These are phyloP conservation scores for Phytophthora cryptogea DNA, from an alignment of 352 stramenopile species.

Conservation along the genomic window DNA sequence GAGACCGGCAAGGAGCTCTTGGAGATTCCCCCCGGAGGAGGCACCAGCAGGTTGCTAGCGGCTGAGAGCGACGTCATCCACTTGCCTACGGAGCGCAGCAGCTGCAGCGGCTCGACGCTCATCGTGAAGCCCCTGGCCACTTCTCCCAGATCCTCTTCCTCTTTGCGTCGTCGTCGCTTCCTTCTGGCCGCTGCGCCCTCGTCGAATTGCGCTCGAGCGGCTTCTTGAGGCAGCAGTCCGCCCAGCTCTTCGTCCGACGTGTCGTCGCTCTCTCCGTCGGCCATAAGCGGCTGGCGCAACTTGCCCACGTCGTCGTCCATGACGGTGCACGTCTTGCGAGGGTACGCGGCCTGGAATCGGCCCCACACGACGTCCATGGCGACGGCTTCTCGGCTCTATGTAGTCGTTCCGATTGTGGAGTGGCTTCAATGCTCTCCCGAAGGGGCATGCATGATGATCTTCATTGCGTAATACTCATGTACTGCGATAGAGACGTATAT, in stretches of 20 bases:
- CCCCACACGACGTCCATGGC: slow-evolving; percentile 34
- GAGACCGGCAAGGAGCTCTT: slow-evolving; percentile 23
- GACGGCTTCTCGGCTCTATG: slow-evolving; percentile 2
- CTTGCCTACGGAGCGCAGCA: slow-evolving; percentile 30
- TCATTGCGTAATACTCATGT: neutral
- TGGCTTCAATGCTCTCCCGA: slow-evolving; percentile 17
- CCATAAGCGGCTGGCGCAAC: slow-evolving; percentile 43
- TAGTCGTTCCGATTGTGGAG: slow-evolving; percentile 14
- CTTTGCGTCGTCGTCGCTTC: slow-evolving; percentile 43
- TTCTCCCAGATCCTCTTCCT: slow-evolving; percentile 48
- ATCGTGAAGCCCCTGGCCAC: slow-evolving; percentile 22
- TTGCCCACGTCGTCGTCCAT: slow-evolving; percentile 43
- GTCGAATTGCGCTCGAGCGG: slow-evolving; percentile 22
- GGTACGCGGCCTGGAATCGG: slow-evolving; percentile 28
- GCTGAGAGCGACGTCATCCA: slow-evolving; percentile 42
- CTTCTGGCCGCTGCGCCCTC: slow-evolving; percentile 26
- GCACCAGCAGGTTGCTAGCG: slow-evolving; percentile 14
- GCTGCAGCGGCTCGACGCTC: slow-evolving; percentile 34
- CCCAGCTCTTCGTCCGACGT: slow-evolving; percentile 27
- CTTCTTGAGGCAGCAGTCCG: slow-evolving; percentile 19
- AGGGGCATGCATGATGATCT: slow-evolving; percentile 4
- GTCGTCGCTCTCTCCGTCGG: slow-evolving; percentile 28
- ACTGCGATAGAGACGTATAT: neutral
- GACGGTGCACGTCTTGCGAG: slow-evolving; percentile 22
- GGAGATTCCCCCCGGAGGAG: neutral